Percentiles rank a stretch among this genome's conserved stretches.
Evolutionary conservation across 2,329 filamentous ascomycete species (phyloP).

Genomic region (Zasmidium cellare): DNA sequence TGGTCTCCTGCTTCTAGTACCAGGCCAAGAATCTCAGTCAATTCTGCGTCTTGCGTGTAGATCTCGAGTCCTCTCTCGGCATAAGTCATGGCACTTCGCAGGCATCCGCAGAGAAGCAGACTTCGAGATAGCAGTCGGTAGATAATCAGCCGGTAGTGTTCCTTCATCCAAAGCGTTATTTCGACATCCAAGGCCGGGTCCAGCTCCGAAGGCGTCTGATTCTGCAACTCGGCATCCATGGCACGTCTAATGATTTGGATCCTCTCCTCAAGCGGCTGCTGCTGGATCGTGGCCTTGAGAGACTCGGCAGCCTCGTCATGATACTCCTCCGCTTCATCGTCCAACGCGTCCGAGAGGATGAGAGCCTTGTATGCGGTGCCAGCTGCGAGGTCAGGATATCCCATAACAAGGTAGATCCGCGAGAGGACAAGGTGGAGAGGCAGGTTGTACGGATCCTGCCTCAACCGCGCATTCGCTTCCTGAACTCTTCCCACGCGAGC

Average conservation of each 20-base stretch:
- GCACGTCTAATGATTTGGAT: conserved; percentile 29
- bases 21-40: conserved; percentile 55
- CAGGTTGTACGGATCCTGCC: conserved; percentile 20
- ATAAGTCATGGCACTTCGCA: conserved; percentile 66
- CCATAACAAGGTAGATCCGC: conserved; percentile 68
- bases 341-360: conserved; percentile 78
- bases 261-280: conserved; percentile 40
- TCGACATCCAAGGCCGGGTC: conserved; percentile 28
- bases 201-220: conserved; percentile 14
- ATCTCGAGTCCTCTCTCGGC: conserved; percentile 60
- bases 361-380: conserved; percentile 89
- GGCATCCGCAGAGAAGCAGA: conserved; percentile 61
- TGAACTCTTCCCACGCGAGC: conserved; percentile 12
- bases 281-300: conserved; percentile 23
- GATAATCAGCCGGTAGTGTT: conserved; percentile 28
- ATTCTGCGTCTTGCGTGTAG: conserved; percentile 57
- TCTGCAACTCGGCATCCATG: conserved; percentile 20
- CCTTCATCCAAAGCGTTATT: conserved; percentile 50
- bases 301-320: conserved; percentile 65
- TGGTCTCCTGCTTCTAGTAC: conserved; percentile 40
- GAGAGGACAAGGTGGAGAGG: conserved; percentile 58
- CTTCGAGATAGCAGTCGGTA: conserved; percentile 46
- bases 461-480: conserved; percentile 4
- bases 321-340: conserved; percentile 79
- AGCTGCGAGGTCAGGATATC: conserved; percentile 85